phyloP scores from a whole-genome alignment of 1,139 yeast genomes.

The Zygoascus sp. region DNA sequence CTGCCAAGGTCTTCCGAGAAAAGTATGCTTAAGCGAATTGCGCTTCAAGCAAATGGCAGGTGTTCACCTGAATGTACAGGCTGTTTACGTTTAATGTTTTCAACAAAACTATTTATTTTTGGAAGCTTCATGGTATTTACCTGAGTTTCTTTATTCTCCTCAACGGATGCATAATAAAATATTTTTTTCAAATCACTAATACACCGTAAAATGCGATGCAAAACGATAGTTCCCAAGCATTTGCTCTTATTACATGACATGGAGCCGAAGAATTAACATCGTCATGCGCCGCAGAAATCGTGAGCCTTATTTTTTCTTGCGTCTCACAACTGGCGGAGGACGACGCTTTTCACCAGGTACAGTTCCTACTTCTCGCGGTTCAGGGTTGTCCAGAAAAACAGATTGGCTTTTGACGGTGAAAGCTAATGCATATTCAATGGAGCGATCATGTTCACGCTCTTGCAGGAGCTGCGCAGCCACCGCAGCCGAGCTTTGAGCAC shows the following conservation, averaged over 20 bases:
- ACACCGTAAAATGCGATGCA: no score
- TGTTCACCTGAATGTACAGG: slow-evolving; percentile 6
- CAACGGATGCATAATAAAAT: slow-evolving; percentile 22
- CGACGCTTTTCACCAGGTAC: slow-evolving; percentile 11
- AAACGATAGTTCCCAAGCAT: no score
- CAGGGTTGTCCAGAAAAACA: slow-evolving; percentile 20
- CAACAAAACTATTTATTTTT: slow-evolving; percentile 21
- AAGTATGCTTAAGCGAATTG: slow-evolving; percentile 24
- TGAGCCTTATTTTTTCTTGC: slow-evolving; percentile 12
- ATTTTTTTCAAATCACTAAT: no score
- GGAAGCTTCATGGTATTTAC: slow-evolving; percentile 2
- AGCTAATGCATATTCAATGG: slow-evolving; percentile 27
- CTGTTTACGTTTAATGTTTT: slow-evolving; percentile 20
- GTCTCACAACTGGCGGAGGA: slow-evolving; percentile 8
- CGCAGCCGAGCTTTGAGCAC: slow-evolving; percentile 6
- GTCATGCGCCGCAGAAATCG: no score
- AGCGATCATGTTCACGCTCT: slow-evolving; percentile 22
- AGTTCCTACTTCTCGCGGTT: slow-evolving; percentile 12
- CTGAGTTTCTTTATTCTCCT: slow-evolving; percentile 16
- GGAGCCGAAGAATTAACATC: no score
- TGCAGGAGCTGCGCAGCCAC: slow-evolving; percentile 14
- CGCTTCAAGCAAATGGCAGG: slow-evolving; percentile 10
- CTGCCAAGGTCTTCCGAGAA: slow-evolving; percentile 93
- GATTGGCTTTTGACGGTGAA: slow-evolving; percentile 21
- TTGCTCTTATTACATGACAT: no score